phyloP scores from a whole-genome alignment of 495 filamentous ascomycete genomes.

The Penicillium coffeae region DNA sequence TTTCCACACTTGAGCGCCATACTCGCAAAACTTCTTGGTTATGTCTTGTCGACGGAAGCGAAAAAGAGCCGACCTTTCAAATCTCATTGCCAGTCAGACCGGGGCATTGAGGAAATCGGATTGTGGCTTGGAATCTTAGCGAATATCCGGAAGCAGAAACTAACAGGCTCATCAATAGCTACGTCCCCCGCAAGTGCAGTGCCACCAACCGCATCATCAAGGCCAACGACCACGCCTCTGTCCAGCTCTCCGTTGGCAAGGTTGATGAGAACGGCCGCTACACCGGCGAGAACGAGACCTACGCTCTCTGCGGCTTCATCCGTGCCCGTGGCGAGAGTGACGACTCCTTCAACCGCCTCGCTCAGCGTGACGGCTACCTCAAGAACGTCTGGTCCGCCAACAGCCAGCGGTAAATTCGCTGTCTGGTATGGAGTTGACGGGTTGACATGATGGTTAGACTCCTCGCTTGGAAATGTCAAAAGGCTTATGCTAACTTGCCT shows the following conservation, averaged over 20 bases:
- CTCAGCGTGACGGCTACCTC: conserved; percentile 92
- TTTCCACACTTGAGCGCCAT: background rate
- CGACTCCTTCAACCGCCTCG: conserved; percentile 90
- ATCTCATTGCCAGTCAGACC: conserved; percentile 4
- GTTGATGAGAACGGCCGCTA: conserved; percentile 95
- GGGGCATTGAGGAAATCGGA: conserved; percentile 1
- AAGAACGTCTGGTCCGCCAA: conserved; percentile 89
- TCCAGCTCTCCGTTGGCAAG: conserved; percentile 85
- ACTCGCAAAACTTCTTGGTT: background rate
- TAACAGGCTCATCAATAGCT: conserved; percentile 50
- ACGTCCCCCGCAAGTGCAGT: conserved; percentile 98
- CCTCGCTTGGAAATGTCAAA: background rate
- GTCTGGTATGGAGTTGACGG: conserved; percentile 23
- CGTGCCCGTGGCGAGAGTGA: conserved; percentile 96
- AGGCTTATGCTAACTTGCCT: background rate
- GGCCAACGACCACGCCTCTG: conserved; percentile 95
- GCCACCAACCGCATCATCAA: conserved; percentile 98
- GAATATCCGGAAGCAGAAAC: conserved; percentile 21
- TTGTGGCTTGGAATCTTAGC: conserved; percentile 4
- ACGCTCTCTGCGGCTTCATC: conserved; percentile 97
- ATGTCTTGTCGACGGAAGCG: background rate
- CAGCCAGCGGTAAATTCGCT: conserved; percentile 59
- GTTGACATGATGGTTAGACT: conserved; percentile 32
- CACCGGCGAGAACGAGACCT: conserved; percentile 95
- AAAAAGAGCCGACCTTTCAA: background rate